Evolutionary conservation across 2,329 filamentous ascomycete genomes (phyloP).

Genomic region (Alternaria sp.): DNA sequence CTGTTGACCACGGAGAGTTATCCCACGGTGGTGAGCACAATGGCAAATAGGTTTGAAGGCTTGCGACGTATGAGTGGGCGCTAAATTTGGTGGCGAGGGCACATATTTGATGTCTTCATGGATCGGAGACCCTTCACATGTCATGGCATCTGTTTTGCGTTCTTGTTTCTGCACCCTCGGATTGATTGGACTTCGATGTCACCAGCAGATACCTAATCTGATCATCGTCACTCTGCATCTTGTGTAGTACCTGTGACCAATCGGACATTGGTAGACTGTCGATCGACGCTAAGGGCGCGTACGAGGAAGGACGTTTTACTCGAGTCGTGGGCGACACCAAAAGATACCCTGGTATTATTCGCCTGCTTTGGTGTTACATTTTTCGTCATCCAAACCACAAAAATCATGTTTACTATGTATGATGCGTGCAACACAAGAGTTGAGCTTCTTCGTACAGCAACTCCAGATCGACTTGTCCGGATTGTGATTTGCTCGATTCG

Average conservation of each 20-base stretch:
- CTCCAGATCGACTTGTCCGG: conserved; percentile 9
- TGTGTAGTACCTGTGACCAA: neutral
- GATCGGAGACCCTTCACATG: neutral
- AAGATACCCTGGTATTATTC: neutral
- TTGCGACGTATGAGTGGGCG: neutral
- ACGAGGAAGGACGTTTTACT: neutral
- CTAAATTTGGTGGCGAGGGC: neutral
- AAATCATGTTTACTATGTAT: neutral
- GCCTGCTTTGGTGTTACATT: neutral
- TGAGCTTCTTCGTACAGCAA: neutral
- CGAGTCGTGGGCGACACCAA: neutral
- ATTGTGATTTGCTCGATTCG: conserved; percentile 9
- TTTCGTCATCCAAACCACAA: neutral
- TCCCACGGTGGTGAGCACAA: neutral
- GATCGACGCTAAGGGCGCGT: neutral
- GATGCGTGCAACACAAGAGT: conserved; percentile 2
- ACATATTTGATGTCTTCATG: neutral
- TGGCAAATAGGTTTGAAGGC: neutral
- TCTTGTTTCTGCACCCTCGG: neutral
- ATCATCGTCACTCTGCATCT: neutral
- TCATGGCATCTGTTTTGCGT: neutral
- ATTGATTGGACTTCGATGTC: neutral
- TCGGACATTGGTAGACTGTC: neutral
- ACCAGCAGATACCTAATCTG: neutral
- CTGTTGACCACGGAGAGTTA: neutral